phyloP scores from a whole-genome alignment of 495 filamentous ascomycete genomes.

The Aspergillus incahuasiensis region DNA sequence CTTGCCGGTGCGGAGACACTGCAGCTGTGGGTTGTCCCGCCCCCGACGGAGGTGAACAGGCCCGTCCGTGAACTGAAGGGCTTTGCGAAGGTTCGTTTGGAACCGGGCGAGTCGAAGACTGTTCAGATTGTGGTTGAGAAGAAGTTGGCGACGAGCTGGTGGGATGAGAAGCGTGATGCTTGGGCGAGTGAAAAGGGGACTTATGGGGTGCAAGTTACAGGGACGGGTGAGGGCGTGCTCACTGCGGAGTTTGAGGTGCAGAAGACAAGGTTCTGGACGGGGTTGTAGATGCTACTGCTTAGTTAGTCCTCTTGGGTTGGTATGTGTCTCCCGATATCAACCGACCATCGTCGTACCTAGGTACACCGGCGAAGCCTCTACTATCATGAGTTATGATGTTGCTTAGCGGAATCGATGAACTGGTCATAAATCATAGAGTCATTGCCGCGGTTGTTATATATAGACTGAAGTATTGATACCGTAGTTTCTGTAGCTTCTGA shows the following conservation, averaged over 20 bases:
- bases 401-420: background rate
- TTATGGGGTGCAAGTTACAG: conserved; percentile 64
- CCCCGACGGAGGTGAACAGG: conserved; percentile 50
- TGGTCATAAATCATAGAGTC: background rate
- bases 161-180: conserved; percentile 60
- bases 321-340: too few relatives aligned
- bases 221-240: conserved; percentile 41
- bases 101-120: conserved; percentile 63
- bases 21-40: conserved; percentile 68
- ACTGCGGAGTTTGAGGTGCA: conserved; percentile 45
- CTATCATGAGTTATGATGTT: background rate
- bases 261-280: conserved; percentile 57
- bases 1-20: conserved; percentile 69
- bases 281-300: conserved; percentile 22
- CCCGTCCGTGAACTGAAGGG: conserved; percentile 76
- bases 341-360: too few relatives aligned
- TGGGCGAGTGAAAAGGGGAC: conserved; percentile 78
- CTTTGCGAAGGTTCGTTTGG: conserved; percentile 71
- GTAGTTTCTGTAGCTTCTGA: background rate
- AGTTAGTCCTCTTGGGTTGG: background rate
- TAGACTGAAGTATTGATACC: too few relatives aligned
- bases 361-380: background rate
- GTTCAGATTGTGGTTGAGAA: conserved; percentile 65
- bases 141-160: conserved; percentile 74
- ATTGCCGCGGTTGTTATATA: too few relatives aligned